These are phyloP conservation scores for Penicillium palitans DNA, from an alignment of 2,329 filamentous ascomycete genomes.

Conservation along the genomic window DNA sequence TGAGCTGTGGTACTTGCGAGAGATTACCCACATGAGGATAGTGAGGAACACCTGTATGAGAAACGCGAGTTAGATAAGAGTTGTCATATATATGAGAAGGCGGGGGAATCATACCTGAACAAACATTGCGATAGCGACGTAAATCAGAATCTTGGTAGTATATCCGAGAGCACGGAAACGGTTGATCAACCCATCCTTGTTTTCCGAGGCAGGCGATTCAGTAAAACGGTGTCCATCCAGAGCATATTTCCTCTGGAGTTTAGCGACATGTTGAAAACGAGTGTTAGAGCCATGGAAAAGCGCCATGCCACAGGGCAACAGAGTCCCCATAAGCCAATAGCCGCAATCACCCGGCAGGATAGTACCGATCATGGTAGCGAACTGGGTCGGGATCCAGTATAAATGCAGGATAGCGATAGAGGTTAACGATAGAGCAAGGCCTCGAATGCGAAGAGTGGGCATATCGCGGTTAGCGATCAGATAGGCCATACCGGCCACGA, in stretches of 20 bases:
- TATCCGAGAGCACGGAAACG: conserved; percentile 31
- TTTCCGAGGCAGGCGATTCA: conserved; percentile 7
- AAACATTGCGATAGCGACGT: conserved; percentile 56
- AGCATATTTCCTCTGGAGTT: conserved; percentile 53
- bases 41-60: conserved; percentile 57
- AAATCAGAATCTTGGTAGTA: conserved; percentile 26
- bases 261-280: conserved; percentile 60
- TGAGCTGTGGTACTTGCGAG: conserved; percentile 63
- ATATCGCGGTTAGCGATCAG: conserved; percentile 36
- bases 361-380: conserved; percentile 38
- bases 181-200: conserved; percentile 20
- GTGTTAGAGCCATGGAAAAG: conserved; percentile 66
- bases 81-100: neutral
- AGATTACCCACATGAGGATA: conserved; percentile 59
- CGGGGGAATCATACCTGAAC: conserved; percentile 51
- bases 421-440: conserved; percentile 38
- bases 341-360: conserved; percentile 54
- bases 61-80: neutral
- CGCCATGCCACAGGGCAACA: conserved; percentile 64
- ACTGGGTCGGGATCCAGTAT: conserved; percentile 39
- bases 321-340: conserved; percentile 68
- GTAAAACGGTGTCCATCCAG: conserved; percentile 12
- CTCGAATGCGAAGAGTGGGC: conserved; percentile 41
- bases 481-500: conserved; percentile 34
- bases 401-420: conserved; percentile 42